Evolutionary conservation across 208 protist genomes (phyloP).

Genomic region (Leishmania gerbilli): DNA sequence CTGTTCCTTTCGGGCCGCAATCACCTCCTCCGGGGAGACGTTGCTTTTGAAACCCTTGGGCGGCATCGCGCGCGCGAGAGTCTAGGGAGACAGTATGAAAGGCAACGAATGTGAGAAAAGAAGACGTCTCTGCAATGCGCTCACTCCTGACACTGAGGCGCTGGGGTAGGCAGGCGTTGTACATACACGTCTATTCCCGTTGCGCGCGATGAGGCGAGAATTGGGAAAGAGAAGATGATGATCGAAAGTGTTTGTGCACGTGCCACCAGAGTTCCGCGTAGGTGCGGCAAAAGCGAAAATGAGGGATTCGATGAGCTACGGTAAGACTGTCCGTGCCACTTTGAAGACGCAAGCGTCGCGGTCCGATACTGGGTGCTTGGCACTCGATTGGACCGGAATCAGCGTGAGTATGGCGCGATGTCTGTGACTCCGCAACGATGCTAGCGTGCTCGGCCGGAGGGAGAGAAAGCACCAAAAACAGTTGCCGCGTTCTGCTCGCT

Average conservation of each 20-base stretch:
- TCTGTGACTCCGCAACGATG: background rate
- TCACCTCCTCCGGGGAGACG: constrained; percentile 52
- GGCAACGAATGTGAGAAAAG: background rate
- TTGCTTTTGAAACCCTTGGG: constrained; percentile 51
- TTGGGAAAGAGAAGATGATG: background rate
- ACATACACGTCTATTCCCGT: background rate
- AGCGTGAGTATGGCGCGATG: background rate
- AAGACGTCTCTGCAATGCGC: background rate
- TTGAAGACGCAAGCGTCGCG: background rate
- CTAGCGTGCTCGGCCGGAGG: background rate
- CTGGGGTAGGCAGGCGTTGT: background rate
- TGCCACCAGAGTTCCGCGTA: background rate
- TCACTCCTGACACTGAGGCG: background rate
- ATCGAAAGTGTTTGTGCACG: background rate
- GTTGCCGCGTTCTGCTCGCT: background rate
- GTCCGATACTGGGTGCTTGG: background rate
- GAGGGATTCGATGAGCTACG: background rate
- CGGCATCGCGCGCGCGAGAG: constrained; percentile 12
- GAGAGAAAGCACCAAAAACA: background rate
- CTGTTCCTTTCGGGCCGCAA: constrained; percentile 66
- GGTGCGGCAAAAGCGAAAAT: background rate
- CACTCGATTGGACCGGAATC: background rate
- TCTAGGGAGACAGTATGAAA: background rate
- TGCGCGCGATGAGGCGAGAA: background rate
- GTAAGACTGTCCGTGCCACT: background rate